These are phyloP conservation scores for Tulasnella calospora DNA, from an alignment of 768 basidiomycete genomes.

Conservation along the genomic window DNA sequence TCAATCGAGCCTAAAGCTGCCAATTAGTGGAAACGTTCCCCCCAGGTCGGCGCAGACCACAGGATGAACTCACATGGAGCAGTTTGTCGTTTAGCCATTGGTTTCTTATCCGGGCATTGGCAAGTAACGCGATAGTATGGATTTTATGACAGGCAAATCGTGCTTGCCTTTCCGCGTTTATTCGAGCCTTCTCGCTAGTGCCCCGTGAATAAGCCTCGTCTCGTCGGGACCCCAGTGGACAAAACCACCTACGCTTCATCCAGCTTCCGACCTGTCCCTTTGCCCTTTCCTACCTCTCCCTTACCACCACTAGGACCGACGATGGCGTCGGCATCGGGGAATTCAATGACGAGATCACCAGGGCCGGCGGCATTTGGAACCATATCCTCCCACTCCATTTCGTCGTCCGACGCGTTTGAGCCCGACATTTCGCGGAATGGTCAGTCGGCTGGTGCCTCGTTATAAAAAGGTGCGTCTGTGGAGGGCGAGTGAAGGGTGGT, in stretches of 20 bases:
- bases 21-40: slow-evolving; percentile 24
- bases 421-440: background rate
- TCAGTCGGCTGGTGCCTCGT: background rate
- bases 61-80: slow-evolving; percentile 55
- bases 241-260: slow-evolving; percentile 20
- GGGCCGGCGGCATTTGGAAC: background rate
- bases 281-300: background rate
- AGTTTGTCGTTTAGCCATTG: slow-evolving; percentile 76
- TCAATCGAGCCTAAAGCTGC: slow-evolving; percentile 64
- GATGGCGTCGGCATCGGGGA: background rate
- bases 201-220: background rate
- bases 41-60: slow-evolving; percentile 31
- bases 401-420: slow-evolving; percentile 22
- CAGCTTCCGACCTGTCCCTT: slow-evolving; percentile 16
- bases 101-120: slow-evolving; percentile 71
- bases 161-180: slow-evolving; percentile 63
- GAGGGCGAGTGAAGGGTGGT: background rate
- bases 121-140: slow-evolving; percentile 77
- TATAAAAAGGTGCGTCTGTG: too few species aligned
- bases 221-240: background rate
- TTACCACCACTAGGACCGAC: background rate
- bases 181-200: slow-evolving; percentile 34
- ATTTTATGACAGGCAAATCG: slow-evolving; percentile 83
- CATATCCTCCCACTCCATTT: slow-evolving; percentile 25
- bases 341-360: slow-evolving; percentile 16